Base-by-base conservation (phyloP, 2,329 filamentous ascomycete genomes). In the Fusarium subglutinans region DNA sequence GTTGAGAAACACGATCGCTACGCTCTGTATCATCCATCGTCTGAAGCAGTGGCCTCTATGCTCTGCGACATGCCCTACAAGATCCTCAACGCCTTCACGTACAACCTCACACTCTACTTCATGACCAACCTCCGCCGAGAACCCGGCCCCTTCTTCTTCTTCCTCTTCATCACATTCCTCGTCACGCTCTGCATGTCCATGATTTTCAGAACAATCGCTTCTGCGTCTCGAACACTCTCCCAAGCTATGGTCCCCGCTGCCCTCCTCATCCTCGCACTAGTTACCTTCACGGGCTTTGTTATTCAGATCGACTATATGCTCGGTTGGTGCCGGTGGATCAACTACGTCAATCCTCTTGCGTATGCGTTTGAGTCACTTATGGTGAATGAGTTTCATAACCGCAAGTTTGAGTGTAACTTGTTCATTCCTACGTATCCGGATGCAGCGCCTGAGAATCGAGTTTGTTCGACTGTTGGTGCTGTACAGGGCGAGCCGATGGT, bases 251-350 rank as follows among this genome's bases (percentile, higher is more conserved):
- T 81, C 5, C 82, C 82, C 2, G 79, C 83, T 13, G 80, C 83
- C 0, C 72, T 86, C 6, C 78, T 86, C 22, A 78, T 79, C 11
- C 67, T 80, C 1, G 77, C 76, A 6, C 3, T 80, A 3, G 69
- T 80, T 1, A 80, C 73, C 1, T 80, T 81, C 69, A 89, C 88
- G 2, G 88, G 86, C 72, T 88, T 90, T 68, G 79, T 83, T 15
- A 83, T 85, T 26, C 79, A 79, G 5, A 76, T 76, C 1, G 66
- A 76, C 7, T 79, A 81, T 79, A 92, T 90, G 89, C 84, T 88
- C 18, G 88, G 86, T 3, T 93, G 91, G 90, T 88, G 88, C 44
- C 83, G 88, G 44, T 93, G 91, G 91, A 90, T 93, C 67, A 89
- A 88, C 67, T 91, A 91, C 73, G 81, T 92, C 53, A 87, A 92